Evolutionary conservation across 2,329 filamentous ascomycete species (phyloP), one percentile per base, ranked within the genome.

Genomic region (Aspergillus tamarii): DNA sequence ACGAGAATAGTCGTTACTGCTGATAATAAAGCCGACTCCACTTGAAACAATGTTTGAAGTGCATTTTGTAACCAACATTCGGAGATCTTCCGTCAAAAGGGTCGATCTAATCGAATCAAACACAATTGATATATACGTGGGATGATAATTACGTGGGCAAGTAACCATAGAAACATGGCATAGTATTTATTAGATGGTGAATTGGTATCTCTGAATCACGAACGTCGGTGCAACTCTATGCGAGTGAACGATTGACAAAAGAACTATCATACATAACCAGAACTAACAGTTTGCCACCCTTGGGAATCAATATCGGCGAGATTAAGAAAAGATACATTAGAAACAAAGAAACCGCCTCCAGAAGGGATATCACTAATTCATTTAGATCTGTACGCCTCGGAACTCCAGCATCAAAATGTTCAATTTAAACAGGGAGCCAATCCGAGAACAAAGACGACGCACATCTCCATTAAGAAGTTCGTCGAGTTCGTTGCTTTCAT

Each of bases 401-500:
- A 59, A 60, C 52, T 55, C 52, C 52, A 21, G 21, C 36, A 55
- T 55, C 21, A 32, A 36, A 12, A 52, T 34, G 28, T 52, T 52
- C 52, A 55, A 55, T 55, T 39, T 55, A 55, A 48, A 23, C n/a
- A 58, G 32, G 46, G 53, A 57, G 36, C n/a, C 48, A 57, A 59
- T 7, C 56, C 30, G 46, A 60, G 30, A 62, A 57, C 41, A 62
- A n/a, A 57, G 23, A 45, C 30, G 55, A 48, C 53, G 45, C 30
- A 59, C 57, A 50, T 50, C 19, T 21, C 36, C 52, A 52, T 19
- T 36, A 59, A 19, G 23, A 60, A 57, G 48, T 50, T 57, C 64
- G 54, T 65, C 58, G 23, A 62, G 45, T 54, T 64, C 61, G 58
- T 66, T 28, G 56, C 9, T 57, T 46, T 66, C 61, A 36, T 69